phyloP scores from a whole-genome alignment of 2,329 filamentous ascomycete genomes.

The Chrysoporthe puriensis region DNA sequence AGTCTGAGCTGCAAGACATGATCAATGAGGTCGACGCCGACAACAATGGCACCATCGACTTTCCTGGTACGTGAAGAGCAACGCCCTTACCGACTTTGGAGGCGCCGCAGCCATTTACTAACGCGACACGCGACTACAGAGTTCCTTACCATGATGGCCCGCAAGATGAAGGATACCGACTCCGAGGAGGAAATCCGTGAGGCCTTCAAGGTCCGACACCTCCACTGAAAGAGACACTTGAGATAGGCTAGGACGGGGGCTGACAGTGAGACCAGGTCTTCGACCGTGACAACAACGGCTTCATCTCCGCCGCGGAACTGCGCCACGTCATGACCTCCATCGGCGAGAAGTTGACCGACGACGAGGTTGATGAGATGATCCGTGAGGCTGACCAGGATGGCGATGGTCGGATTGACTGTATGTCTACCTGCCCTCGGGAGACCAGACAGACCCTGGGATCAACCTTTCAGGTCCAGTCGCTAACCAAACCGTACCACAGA shows the following conservation, averaged over 20 bases:
- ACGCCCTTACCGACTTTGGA: not conserved
- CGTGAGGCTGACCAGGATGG: conserved; percentile 88
- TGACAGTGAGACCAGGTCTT: conserved; percentile 59
- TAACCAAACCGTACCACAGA: conserved; percentile 53
- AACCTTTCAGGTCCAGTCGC: conserved; percentile 25
- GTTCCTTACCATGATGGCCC: conserved; percentile 91
- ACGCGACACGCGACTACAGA: conserved; percentile 53
- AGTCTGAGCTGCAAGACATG: conserved; percentile 91
- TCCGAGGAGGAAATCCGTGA: conserved; percentile 90
- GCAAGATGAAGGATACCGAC: conserved; percentile 93
- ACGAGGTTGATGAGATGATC: conserved; percentile 93
- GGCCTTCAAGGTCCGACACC: conserved; percentile 72
- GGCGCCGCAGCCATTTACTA: conserved; percentile 7
- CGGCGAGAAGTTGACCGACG: conserved; percentile 87
- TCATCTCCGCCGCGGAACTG: conserved; percentile 86
- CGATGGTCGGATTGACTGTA: conserved; percentile 87
- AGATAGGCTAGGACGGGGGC: conserved; percentile 16
- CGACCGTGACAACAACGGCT: conserved; percentile 89
- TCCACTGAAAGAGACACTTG: not conserved
- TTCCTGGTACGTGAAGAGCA: conserved; percentile 67
- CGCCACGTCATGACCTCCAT: conserved; percentile 93
- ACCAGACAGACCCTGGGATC: not conserved
- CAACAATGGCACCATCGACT: conserved; percentile 92
- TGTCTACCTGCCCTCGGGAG: conserved; percentile 38
- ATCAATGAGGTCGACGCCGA: conserved; percentile 93